phyloP scores from a whole-genome alignment of 805 yeast genomes.

The Debaryomyces prosopidis region DNA sequence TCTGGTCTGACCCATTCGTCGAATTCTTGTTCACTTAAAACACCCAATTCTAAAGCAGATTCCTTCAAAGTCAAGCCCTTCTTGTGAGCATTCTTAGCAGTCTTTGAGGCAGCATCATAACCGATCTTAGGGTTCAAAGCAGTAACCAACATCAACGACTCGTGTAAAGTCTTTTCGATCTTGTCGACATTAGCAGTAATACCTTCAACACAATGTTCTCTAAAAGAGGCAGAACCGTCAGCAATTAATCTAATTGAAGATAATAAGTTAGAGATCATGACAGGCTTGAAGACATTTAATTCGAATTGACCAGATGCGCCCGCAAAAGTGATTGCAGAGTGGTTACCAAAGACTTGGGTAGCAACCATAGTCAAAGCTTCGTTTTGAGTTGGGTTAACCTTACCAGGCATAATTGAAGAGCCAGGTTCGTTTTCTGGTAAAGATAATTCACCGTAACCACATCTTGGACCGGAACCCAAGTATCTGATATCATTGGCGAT shows the following conservation, averaged over 20 bases:
- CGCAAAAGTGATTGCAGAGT: slow-evolving; percentile 90
- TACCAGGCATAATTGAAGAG: slow-evolving; percentile 99
- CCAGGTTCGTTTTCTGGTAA: slow-evolving; percentile 99
- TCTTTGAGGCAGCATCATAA: slow-evolving; percentile 95
- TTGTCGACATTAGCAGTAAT: slow-evolving; percentile 85
- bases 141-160: slow-evolving; percentile 96
- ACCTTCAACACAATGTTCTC: slow-evolving; percentile 93
- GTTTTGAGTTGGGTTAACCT: slow-evolving; percentile 98
- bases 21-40: slow-evolving; percentile 80
- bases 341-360: slow-evolving; percentile 96
- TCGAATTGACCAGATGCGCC: slow-evolving; percentile 99
- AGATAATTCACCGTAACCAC: slow-evolving; percentile 95
- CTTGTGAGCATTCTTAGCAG: slow-evolving; percentile 98
- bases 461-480: slow-evolving; percentile 98
- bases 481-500: slow-evolving; percentile 98
- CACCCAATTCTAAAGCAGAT: slow-evolving; percentile 89
- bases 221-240: slow-evolving; percentile 88
- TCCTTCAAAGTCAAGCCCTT: slow-evolving; percentile 95
- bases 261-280: slow-evolving; percentile 86
- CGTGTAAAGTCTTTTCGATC: slow-evolving; percentile 84
- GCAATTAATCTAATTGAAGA: slow-evolving; percentile 85
- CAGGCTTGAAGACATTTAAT: slow-evolving; percentile 97
- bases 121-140: slow-evolving; percentile 99
- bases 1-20: slow-evolving; percentile 98
- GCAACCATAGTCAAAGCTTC: slow-evolving; percentile 99